These are phyloP conservation scores for Eucalyptus regnans DNA, from an alignment of 345 rosid species.

Conservation along the genomic window DNA sequence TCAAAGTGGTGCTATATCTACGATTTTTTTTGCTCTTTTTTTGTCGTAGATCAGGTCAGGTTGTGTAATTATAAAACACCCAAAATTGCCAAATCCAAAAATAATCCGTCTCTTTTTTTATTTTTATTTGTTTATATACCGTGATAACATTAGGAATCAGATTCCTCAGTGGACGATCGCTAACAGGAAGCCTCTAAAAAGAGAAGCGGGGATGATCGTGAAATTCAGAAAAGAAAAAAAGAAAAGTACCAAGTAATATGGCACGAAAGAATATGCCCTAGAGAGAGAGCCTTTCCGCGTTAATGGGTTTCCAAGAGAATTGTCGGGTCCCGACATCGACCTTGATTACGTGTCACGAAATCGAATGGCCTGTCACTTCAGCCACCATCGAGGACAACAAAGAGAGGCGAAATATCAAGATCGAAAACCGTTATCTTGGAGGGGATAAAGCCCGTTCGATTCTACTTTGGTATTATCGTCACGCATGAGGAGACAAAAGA, in stretches of 20 bases:
- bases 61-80: neutral
- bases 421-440: neutral
- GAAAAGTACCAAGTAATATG: neutral
- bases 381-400: neutral
- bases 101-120: no score
- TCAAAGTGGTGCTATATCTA: neutral
- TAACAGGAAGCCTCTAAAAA: neutral
- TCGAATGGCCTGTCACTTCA: neutral
- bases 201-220: neutral
- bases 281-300: neutral
- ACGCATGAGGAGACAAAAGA: fast-evolving
- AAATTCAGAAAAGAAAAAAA: neutral
- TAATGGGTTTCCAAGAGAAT: neutral
- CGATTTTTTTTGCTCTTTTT: fast-evolving
- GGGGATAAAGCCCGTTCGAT: neutral
- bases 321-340: neutral
- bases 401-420: neutral
- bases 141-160: neutral
- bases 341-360: neutral
- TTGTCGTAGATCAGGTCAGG: fast-evolving
- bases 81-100: neutral
- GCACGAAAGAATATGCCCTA: neutral
- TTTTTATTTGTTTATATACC: neutral
- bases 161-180: neutral
- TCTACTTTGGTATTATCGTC: neutral